A percentile compares a stretch with the other conserved stretches of the same genome.
phyloP scores from a whole-genome alignment of 129 eudicot genomes.

The Arctium lappa region DNA sequence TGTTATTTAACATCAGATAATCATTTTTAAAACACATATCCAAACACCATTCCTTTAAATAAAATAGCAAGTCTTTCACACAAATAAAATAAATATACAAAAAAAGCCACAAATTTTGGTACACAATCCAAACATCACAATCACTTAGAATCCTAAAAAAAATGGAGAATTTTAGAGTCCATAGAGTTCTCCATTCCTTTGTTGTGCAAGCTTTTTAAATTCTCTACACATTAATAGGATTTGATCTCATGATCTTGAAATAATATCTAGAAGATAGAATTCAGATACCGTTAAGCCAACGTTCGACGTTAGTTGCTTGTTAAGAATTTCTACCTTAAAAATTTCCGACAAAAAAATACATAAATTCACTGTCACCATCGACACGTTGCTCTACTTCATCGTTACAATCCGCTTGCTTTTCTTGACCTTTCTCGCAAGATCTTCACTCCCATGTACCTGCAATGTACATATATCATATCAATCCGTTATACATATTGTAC shows the following conservation, averaged over 20 bases:
- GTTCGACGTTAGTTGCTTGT: not conserved
- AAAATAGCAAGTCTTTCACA: not conserved
- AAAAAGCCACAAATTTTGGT: not conserved
- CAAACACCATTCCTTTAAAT: not conserved
- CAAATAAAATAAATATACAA: not conserved
- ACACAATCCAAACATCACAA: not conserved
- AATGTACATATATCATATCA: slow-evolving; percentile 9
- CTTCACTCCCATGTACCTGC: slow-evolving; percentile 97
- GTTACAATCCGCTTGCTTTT: slow-evolving; percentile 37
- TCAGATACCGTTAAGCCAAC: not conserved
- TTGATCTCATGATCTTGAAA: not conserved
- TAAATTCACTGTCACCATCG: not conserved
- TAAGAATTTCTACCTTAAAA: slow-evolving; percentile 15
- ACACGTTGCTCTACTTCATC: not conserved
- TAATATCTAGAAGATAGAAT: not conserved
- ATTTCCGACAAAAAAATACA: not conserved
- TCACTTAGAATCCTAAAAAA: not conserved
- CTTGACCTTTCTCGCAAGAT: slow-evolving; percentile 63
- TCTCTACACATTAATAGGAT: not conserved
- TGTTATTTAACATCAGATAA: too few species aligned
- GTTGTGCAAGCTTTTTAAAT: slow-evolving; percentile 7
- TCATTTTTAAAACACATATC: not conserved
- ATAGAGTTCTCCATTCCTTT: not conserved
- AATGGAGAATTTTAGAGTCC: not conserved
- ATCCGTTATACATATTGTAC: not conserved